These are phyloP conservation scores for Rhizophora apiculata DNA, from an alignment of 345 rosid species.

Conservation along the genomic window DNA sequence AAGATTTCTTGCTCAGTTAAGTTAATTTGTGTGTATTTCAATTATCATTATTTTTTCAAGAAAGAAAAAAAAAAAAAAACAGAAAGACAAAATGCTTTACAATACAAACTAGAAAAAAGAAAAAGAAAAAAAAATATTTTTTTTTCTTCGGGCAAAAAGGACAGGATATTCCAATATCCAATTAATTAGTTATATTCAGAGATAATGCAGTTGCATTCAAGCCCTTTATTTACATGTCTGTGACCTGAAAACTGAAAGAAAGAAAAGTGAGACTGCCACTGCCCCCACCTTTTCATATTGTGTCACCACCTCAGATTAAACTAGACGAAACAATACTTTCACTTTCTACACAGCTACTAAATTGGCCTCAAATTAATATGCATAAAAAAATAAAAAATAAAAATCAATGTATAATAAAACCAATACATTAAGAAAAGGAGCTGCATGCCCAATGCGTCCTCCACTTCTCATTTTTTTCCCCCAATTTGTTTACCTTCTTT, in stretches of 20 bases:
- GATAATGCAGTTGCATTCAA: background rate
- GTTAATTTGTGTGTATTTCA: too few relatives aligned
- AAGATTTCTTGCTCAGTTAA: too few relatives aligned
- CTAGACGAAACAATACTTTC: background rate
- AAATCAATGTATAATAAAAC: too few relatives aligned
- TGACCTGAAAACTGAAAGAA: constrained; percentile 11
- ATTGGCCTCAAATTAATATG: background rate
- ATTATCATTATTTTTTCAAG: too few relatives aligned
- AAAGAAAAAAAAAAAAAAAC: too few relatives aligned
- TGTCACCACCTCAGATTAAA: background rate
- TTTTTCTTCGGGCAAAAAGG: too few relatives aligned
- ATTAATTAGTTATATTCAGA: background rate
- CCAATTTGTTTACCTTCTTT: constrained; percentile 39
- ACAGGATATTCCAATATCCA: too few relatives aligned
- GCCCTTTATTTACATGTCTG: constrained; percentile 1
- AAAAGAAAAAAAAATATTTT: too few relatives aligned
- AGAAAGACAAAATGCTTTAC: too few relatives aligned
- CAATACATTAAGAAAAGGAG: too few relatives aligned
- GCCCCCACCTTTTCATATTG: background rate
- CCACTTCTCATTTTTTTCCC: constrained; percentile 32
- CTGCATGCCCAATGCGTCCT: constrained; percentile 8
- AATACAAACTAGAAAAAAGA: too few relatives aligned
- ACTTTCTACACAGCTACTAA: constrained; percentile 15
- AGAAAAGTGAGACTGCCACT: background rate
- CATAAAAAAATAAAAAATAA: too few relatives aligned